Base-by-base conservation (phyloP, 768 basidiomycete genomes). In the Pleurotus salmoneostramineus region DNA sequence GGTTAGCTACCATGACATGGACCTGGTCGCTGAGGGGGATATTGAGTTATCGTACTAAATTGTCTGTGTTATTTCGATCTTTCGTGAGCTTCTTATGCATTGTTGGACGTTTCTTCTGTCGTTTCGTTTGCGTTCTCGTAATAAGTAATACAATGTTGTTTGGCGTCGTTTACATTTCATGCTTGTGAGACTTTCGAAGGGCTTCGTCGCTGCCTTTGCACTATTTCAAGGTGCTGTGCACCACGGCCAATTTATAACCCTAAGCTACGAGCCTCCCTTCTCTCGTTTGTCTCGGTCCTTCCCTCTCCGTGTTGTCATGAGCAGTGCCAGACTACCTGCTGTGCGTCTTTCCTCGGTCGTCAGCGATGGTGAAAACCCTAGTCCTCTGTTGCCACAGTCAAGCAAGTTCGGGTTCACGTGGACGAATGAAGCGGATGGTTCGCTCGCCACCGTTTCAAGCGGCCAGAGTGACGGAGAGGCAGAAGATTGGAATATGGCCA, bases 1-100 rank as follows among this genome's bases (percentile, higher is more conserved):
- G 71, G 85, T 98, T 56, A 94, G 91, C 74, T 98, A 98, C 68
- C 88, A 93, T 69, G 95, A 98, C 72, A 91, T 97, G 87, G 95
- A 98, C 76, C 76, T 90, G 69, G 91, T 93, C 63, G 91, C 93
- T 32, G 91, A 91, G 79, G 86, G 63, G 17, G 62, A 76, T 57
- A 71, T 77, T 50, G 76, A 75, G 65, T 62, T 76, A 67, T 71
- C 68, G 51, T 75, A 75, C 60, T 77, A 63, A 64, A 33, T 15
- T 43, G 44, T 10, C 6, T 27, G 55, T 8, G 17, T 57, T 47
- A 14, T 43, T 58, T 31, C 17, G 12, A 32, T 49, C 8, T 49
- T 31, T 11, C 15, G 6, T 21, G 27, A 49, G 27, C 48, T 49
- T 49, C 33, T 10, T 32, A 11, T 49, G 10, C 6, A 31, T 27